These are phyloP conservation scores for Kappamyces sp. DNA, from an alignment of 192 early-diverging fungal genomes.

Conservation along the genomic window DNA sequence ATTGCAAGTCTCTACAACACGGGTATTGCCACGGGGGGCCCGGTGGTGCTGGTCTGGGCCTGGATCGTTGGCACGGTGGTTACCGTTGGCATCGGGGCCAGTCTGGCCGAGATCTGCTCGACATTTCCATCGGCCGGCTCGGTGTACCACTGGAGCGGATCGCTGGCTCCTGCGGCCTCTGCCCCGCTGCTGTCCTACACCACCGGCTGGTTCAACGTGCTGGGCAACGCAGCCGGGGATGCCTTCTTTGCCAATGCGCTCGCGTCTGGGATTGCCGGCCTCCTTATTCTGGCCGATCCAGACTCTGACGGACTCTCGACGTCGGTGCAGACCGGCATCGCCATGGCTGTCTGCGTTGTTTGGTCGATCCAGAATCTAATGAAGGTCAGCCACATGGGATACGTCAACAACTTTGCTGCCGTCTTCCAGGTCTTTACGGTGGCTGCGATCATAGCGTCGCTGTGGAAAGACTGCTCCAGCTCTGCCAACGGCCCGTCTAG, in stretches of 20 bases:
- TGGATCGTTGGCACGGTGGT: conserved; percentile 30
- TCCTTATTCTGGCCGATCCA: background rate
- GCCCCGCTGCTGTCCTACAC: conserved; percentile 25
- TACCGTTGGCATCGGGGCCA: conserved; percentile 22
- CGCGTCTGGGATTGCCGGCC: background rate
- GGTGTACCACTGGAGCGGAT: conserved; percentile 28
- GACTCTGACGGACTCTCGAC: background rate
- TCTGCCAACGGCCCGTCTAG: conserved; percentile 22
- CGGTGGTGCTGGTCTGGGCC: conserved; percentile 33
- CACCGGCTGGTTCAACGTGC: conserved; percentile 34
- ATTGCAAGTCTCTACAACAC: conserved; percentile 24
- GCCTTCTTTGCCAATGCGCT: conserved; percentile 23
- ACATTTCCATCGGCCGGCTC: conserved; percentile 25
- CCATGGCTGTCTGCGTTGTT: background rate
- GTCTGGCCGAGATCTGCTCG: conserved; percentile 39
- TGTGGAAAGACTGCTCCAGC: conserved; percentile 12
- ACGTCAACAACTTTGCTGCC: conserved; percentile 29
- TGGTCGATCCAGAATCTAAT: conserved; percentile 7
- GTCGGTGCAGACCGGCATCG: background rate
- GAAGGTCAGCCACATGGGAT: background rate
- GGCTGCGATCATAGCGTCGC: conserved; percentile 24
- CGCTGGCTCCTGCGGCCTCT: conserved; percentile 17
- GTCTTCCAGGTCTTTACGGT: conserved; percentile 27
- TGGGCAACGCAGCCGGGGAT: conserved; percentile 26
- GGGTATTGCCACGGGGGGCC: conserved; percentile 29